Evolutionary conservation across 164 flowering plant species (phyloP).

Genomic region (Malania oleifera): DNA sequence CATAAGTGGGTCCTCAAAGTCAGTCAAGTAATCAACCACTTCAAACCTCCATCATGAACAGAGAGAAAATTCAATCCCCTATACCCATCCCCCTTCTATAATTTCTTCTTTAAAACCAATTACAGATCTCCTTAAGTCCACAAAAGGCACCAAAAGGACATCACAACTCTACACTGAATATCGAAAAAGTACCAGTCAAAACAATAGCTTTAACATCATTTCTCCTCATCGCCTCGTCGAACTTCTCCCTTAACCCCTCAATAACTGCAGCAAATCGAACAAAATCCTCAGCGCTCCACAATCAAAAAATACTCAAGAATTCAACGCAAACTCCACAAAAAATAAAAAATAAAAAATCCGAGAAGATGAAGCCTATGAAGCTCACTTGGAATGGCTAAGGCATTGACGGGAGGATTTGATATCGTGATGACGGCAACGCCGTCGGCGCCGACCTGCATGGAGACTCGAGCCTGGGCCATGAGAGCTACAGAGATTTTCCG

Average conservation of each 20-base stretch:
- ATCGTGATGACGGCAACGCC: conserved; percentile 85
- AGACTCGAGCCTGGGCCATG: conserved; percentile 39
- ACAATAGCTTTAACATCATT: conserved; percentile 79
- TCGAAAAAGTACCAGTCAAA: conserved; percentile 43
- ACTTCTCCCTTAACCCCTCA: conserved; percentile 55
- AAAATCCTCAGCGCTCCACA: neutral
- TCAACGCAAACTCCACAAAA: neutral
- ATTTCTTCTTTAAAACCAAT: too few relatives aligned
- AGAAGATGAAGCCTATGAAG: neutral
- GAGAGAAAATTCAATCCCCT: too few relatives aligned
- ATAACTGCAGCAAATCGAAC: conserved; percentile 42
- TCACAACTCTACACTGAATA: neutral
- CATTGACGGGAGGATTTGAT: conserved; percentile 83
- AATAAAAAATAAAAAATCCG: neutral
- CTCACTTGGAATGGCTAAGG: conserved; percentile 55
- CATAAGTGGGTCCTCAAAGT: too few relatives aligned
- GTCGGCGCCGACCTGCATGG: conserved; percentile 71
- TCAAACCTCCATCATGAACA: too few relatives aligned
- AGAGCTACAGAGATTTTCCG: too few relatives aligned
- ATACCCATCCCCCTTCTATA: too few relatives aligned
- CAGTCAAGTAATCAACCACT: too few relatives aligned
- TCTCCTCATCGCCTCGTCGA: conserved; percentile 55
- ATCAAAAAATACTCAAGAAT: conserved; percentile 1
- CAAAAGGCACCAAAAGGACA: neutral
- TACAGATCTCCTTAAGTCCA: too few relatives aligned